Evolutionary conservation across 129 eudicot species (phyloP), one percentile per base, ranked within the genome.

Genomic region (Dittrichia graveolens): DNA sequence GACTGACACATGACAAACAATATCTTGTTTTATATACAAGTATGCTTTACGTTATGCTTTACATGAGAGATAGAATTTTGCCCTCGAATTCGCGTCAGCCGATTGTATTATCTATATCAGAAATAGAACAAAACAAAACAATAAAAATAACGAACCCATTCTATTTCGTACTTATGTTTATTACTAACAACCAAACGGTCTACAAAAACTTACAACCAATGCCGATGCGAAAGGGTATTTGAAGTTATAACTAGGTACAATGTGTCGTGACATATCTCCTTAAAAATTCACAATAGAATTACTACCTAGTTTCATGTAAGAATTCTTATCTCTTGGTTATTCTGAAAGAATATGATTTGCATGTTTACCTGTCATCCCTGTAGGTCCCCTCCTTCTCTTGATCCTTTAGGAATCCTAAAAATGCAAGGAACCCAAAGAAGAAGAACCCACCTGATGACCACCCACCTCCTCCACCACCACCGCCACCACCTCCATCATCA

Each of bases 381-480:
- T 77, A 77, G 37, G 76, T 9, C 31, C 77, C 82, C 31, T 88
- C 96, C 47, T 71, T 68, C 67, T 88, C 97, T 39, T 84, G 76
- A 74, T 88, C 97, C 55, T 86, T 89, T 67, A 91, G 38, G 37
- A 91, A 69, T 14, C 90, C 89, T 59, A 91, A 79, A 43, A 91
- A 86, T 18, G 93, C 96, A 79, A 91, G 91, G 74, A 88, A 91
- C 53, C 91, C 92, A 6, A 91, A 88, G 62, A 91, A 86, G 91
- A 91, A 91, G 84, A 91, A 91, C 5, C 97, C 96, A 0, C 97
- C 97, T 2, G 60, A 59, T 34, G 85, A 67, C 88, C 90, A 88
- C 54, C 85, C 81, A 19, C 95, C 92, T 19, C 97, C 96, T 2
- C 95, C 95, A 9, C 97, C 97, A 0, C 97, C 97, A 0, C 96